These are phyloP conservation scores for Candida sithepensis DNA, from an alignment of 805 yeast genomes.

Conservation along the genomic window DNA sequence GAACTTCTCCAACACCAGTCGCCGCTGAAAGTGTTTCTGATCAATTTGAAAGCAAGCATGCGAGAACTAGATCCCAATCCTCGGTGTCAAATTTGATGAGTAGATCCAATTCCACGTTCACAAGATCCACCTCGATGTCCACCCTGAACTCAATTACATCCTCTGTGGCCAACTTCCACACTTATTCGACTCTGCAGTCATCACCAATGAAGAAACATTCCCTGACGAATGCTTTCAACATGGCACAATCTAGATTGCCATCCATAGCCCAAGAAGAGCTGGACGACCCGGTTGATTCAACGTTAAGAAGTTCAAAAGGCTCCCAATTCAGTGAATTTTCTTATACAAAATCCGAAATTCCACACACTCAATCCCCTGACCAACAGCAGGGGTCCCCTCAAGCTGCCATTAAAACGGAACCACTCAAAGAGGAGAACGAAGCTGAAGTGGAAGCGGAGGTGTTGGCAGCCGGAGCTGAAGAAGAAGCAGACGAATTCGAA, in stretches of 20 bases:
- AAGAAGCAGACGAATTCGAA: background rate
- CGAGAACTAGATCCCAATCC: constrained; percentile 15
- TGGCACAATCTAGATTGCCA: constrained; percentile 14
- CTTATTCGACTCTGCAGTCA: background rate
- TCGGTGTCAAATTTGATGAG: constrained; percentile 19
- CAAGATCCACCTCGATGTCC: constrained; percentile 27
- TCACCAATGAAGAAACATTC: constrained; percentile 5
- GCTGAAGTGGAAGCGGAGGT: background rate
- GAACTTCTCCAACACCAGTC: constrained; percentile 27
- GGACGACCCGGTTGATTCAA: constrained; percentile 1
- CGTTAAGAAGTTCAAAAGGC: background rate
- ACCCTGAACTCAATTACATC: constrained; percentile 23
- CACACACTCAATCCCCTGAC: background rate
- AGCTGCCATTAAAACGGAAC: background rate
- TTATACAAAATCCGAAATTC: constrained; percentile 8
- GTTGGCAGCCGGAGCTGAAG: background rate
- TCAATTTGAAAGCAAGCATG: constrained; percentile 5
- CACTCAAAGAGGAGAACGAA: background rate
- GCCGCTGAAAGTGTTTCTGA: background rate
- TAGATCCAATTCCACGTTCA: constrained; percentile 26
- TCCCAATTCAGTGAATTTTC: constrained; percentile 10
- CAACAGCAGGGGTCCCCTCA: background rate
- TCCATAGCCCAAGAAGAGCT: constrained; percentile 22
- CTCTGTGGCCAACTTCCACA: constrained; percentile 4
- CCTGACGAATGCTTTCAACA: constrained; percentile 3